Evolutionary conservation across 2,329 filamentous ascomycete genomes (phyloP).

Genomic region (Clonostachys sp.): DNA sequence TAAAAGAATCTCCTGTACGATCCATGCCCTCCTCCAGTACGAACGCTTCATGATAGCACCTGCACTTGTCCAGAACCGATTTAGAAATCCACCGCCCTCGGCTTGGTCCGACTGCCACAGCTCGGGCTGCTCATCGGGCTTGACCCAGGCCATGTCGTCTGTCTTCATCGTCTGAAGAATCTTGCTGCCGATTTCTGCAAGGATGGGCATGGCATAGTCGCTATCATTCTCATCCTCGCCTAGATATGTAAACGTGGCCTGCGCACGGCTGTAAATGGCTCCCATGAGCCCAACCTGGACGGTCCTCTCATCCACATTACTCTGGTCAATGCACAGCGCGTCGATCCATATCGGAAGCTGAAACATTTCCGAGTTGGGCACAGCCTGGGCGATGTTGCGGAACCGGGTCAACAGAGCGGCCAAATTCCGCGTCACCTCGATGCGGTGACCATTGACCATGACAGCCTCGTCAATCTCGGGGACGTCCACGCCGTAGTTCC

Average conservation of each 20-base stretch:
- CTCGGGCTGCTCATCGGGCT: background rate
- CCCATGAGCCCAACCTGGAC: conserved; percentile 6
- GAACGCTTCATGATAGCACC: background rate
- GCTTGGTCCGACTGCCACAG: background rate
- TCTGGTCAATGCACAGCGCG: conserved; percentile 6
- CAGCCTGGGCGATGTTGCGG: background rate
- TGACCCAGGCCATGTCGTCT: background rate
- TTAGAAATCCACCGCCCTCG: background rate
- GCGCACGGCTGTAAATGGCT: background rate
- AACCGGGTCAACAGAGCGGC: background rate
- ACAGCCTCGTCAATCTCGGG: background rate
- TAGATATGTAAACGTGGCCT: background rate
- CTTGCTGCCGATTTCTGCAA: background rate
- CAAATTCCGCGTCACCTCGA: background rate
- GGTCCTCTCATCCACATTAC: background rate
- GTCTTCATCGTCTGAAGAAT: background rate
- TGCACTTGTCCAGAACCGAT: background rate
- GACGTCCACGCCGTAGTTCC: background rate
- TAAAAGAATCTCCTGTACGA: background rate
- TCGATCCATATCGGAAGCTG: conserved; percentile 9
- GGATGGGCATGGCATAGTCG: background rate
- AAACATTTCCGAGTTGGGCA: background rate
- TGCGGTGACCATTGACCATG: background rate
- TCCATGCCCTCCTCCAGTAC: background rate
- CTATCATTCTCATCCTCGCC: background rate